Evolutionary conservation across 805 yeast species (phyloP).

Genomic region (Blastobotrys muscicola): DNA sequence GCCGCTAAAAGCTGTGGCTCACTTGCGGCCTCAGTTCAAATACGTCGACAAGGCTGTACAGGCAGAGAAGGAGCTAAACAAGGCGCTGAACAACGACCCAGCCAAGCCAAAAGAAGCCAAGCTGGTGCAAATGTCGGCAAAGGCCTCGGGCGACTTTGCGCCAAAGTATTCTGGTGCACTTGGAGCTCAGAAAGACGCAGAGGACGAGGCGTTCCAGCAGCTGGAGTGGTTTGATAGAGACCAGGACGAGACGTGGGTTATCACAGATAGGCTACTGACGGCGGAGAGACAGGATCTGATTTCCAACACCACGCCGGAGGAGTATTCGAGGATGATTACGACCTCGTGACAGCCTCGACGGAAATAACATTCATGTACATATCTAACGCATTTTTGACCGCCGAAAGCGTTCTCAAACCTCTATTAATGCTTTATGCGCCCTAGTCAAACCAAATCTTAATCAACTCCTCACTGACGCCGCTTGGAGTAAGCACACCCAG

Average conservation of each 20-base stretch:
- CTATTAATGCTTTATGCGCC: background rate
- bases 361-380: background rate
- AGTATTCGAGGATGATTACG: slow-evolving; percentile 14
- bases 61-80: slow-evolving; percentile 30
- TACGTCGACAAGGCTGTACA: slow-evolving; percentile 58
- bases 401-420: background rate
- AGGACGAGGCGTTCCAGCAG: slow-evolving; percentile 44
- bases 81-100: slow-evolving; percentile 32
- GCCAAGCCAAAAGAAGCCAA: slow-evolving; percentile 39
- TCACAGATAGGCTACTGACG: slow-evolving; percentile 21
- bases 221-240: slow-evolving; percentile 39
- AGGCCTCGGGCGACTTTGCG: slow-evolving; percentile 45
- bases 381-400: background rate
- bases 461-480: slow-evolving; percentile 96
- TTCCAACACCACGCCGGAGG: slow-evolving; percentile 14
- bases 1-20: slow-evolving; percentile 60
- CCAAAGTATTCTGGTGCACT: slow-evolving; percentile 65
- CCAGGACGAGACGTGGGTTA: slow-evolving; percentile 25
- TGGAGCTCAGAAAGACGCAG: slow-evolving; percentile 50
- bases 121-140: slow-evolving; percentile 71
- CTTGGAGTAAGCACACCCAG: slow-evolving; percentile 94
- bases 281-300: slow-evolving; percentile 10
- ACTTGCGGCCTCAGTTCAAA: slow-evolving; percentile 71
- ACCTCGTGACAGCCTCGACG: background rate
- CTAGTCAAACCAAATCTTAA: slow-evolving; percentile 94